A percentile compares a stretch with the other conserved stretches of the same genome.
Evolutionary conservation across 345 rosid genomes (phyloP).

Genomic region (Linum lewisii): DNA sequence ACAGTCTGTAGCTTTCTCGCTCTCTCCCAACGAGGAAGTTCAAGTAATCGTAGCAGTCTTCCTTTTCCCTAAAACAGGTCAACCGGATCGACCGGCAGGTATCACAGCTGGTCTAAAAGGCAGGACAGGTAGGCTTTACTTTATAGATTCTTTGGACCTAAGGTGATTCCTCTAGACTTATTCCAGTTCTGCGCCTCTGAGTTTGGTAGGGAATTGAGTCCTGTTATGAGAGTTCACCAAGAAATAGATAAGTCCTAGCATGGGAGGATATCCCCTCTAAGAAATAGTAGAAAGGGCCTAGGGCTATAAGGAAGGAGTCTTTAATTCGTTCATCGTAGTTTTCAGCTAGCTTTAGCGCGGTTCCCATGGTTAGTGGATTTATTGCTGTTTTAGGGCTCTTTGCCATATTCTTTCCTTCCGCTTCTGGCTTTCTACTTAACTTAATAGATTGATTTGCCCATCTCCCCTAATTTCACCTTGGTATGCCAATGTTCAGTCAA

Average conservation of each 20-base stretch:
- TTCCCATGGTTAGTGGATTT: neutral
- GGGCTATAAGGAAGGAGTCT: neutral
- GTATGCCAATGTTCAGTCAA: neutral
- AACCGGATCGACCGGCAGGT: slow-evolving; percentile 1
- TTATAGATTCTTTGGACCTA: neutral
- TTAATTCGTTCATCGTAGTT: neutral
- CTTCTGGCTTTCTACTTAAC: neutral
- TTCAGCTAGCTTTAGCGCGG: neutral
- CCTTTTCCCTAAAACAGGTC: neutral
- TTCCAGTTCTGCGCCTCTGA: neutral
- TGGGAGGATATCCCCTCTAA: neutral
- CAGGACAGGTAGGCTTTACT: neutral
- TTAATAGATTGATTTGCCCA: neutral
- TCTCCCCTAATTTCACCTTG: neutral
- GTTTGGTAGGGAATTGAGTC: neutral
- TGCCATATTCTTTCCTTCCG: neutral
- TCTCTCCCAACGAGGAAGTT: neutral
- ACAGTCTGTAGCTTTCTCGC: neutral
- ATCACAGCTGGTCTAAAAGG: neutral
- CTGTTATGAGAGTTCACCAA: neutral
- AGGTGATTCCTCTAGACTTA: neutral
- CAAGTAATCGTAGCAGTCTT: neutral
- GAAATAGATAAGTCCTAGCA: neutral
- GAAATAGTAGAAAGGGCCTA: neutral
- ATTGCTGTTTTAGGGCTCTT: neutral